Evolutionary conservation across 192 early-diverging fungal genomes (phyloP), one percentile per base, ranked within the genome.

Genomic region (Mortierella alpina): DNA sequence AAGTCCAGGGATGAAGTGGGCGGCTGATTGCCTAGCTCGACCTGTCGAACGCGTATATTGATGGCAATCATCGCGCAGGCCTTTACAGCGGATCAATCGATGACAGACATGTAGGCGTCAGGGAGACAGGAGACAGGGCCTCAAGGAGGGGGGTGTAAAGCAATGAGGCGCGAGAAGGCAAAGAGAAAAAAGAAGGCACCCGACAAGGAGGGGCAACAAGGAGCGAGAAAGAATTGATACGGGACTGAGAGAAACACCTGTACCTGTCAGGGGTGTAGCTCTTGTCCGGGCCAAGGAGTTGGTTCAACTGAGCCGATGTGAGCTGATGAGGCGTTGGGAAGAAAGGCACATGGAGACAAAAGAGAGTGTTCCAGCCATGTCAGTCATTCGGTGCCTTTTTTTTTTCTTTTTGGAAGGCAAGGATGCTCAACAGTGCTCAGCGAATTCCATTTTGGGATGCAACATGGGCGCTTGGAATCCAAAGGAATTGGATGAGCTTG

Each of bases 261-360:
- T 69, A 80, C 77, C 70, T 62, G 40, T 59, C 53, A 54, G 77
- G 65, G 45, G 65, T 57, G 53, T 55, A 63, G 31, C 66, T 57
- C 31, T 63, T 80, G 57, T 48, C 50, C 15, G 70, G 15, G 2
- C 18, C 62, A 56, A 80, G 50, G 13, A 71, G 31, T 13, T 72
- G 44, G 46, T 72, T 80, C 76, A 80, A 42, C 51, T 80, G 62
- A 47, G 53, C 60, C 44, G 76, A 80, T 4, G 76, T 49, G 58
- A 80, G 59, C 76, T 80, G 51, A 17, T 48, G 14, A 22, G 10
- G 39, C 51, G 49, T 50, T 45, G 62, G 39, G 54, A 58, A 61
- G 59, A 61, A n/a, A 4, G 50, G 50, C 13, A 12, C n/a, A 44
- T 44, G 41, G 61, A n/a, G 22, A 64, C 41, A 46, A 45, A 66